These are phyloP conservation scores for Tephrocybe sp. DNA, from an alignment of 768 basidiomycete species.

Conservation along the genomic window DNA sequence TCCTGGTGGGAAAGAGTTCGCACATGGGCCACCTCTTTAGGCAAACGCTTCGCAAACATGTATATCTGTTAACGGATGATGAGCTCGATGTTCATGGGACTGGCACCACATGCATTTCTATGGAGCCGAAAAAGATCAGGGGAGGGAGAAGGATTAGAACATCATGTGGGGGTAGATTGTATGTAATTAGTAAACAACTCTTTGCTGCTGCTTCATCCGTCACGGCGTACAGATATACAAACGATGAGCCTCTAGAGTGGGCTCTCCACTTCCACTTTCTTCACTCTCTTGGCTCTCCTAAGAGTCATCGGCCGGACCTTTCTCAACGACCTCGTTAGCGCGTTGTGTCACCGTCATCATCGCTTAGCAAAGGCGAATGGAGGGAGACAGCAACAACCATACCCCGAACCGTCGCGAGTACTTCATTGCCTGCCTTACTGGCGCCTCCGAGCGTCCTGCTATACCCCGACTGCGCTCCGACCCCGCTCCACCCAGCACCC, in stretches of 20 bases:
- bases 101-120: no score
- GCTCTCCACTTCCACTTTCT: conserved; percentile 23
- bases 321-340: conserved; percentile 10
- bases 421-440: conserved; percentile 52
- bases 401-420: conserved; percentile 46
- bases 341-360: conserved; percentile 10
- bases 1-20: conserved; percentile 20
- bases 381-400: conserved; percentile 15
- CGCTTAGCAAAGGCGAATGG: conserved; percentile 18
- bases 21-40: conserved; percentile 19
- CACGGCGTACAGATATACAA: conserved; percentile 6
- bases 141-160: not conserved
- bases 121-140: not conserved
- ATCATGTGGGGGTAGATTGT: conserved; percentile 9
- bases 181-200: no score
- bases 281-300: conserved; percentile 15
- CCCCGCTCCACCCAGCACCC: conserved; percentile 36
- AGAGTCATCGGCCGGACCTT: conserved; percentile 13
- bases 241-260: conserved; percentile 38
- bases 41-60: conserved; percentile 17
- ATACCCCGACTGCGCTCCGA: conserved; percentile 65
- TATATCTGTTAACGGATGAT: conserved; percentile 10
- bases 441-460: conserved; percentile 52
- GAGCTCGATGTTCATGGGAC: not conserved
- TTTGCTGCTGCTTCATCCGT: conserved; percentile 15